phyloP scores from a whole-genome alignment of 139 green algal genomes.

The Chlamydomonas sp. region DNA sequence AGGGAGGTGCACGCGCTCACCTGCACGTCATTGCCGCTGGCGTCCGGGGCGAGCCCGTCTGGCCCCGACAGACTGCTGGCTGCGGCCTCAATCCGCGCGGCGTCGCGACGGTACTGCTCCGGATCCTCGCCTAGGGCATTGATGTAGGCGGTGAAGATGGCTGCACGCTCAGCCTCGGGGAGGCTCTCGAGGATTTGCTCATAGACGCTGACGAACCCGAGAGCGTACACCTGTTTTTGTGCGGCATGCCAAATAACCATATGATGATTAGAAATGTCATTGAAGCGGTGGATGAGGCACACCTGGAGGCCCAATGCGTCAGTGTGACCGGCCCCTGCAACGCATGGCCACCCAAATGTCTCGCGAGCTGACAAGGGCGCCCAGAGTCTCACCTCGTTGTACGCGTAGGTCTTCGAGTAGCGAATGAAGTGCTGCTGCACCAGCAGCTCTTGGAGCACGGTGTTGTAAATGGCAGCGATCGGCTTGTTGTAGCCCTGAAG shows the following conservation, averaged over 20 bases:
- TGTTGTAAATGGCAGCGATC: slow-evolving; percentile 86
- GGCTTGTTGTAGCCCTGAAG: slow-evolving; percentile 70
- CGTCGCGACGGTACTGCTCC: slow-evolving; percentile 73
- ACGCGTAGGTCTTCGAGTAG: slow-evolving; percentile 90
- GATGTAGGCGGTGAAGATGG: slow-evolving; percentile 86
- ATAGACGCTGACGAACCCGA: slow-evolving; percentile 92
- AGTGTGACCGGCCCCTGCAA: background rate
- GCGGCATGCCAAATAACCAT: background rate
- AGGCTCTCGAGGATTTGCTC: slow-evolving; percentile 87
- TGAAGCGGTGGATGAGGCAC: too few relatives aligned
- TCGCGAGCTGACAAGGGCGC: background rate
- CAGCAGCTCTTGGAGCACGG: slow-evolving; percentile 91
- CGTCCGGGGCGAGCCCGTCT: slow-evolving; percentile 59
- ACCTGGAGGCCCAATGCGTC: too few relatives aligned
- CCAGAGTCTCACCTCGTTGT: slow-evolving; percentile 72
- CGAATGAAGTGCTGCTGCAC: slow-evolving; percentile 94
- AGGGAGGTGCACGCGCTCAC: background rate
- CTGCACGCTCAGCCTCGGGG: slow-evolving; percentile 42
- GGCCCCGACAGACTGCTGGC: slow-evolving; percentile 52
- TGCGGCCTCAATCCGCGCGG: slow-evolving; percentile 66
- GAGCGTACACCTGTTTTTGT: slow-evolving; percentile 77
- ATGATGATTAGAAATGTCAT: background rate
- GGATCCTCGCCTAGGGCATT: slow-evolving; percentile 82
- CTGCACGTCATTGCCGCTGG: slow-evolving; percentile 66
- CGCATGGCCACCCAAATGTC: background rate